Base-by-base conservation (phyloP, 176 grass and related monocot genomes). In the Urochloa ruziziensis region DNA sequence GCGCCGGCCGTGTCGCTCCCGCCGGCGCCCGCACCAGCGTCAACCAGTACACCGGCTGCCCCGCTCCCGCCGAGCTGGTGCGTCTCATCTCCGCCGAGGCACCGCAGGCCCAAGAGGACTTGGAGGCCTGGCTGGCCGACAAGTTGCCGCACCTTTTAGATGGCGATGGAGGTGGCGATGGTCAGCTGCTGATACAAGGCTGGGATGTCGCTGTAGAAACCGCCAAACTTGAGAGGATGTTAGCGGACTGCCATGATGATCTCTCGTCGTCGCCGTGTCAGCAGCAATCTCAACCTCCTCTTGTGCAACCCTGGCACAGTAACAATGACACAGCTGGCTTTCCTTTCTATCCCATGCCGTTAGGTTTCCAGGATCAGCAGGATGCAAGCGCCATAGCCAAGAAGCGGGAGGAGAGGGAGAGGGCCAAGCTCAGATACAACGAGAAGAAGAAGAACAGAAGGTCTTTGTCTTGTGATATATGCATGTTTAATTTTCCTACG, bases 381-480 rank as follows among this genome's bases (percentile, higher is more conserved):
- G 72, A 77, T 70, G 37, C 42, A 0, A 71, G 9, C 35, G 40
- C 67, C n/a, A 60, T 76, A 28, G 12, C 19, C 19, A 65, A 73
- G 24, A 79, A 77, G 57, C 76, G 75, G n/a, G 42, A 91, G 76
- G 89, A 62, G 40, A 91, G 89, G 63, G 63, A 88, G 30, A 51
- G 82, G 36, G 89, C 89, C 64, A 91, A 82, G 59, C 82, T 82
- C 24, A 30, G 89, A 71, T 91, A 91, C 64, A 78, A 52, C 23
- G 85, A 91, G 14, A 91, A 88, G 82, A 91, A 82, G 73, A 91
- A 82, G 17, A 91, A 69, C 6, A 62, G 89, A 40, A 79, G 60
- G 79, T 91, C 23, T 18, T 18, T 18, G 21, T 0, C 13, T 44
- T 14, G 10, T 53, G 5, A 23, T 23, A 14, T 6, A 54, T 23